These are phyloP conservation scores for Cryptococcus floricola DNA, from an alignment of 1,284 basidiomycete genomes.

Conservation along the genomic window DNA sequence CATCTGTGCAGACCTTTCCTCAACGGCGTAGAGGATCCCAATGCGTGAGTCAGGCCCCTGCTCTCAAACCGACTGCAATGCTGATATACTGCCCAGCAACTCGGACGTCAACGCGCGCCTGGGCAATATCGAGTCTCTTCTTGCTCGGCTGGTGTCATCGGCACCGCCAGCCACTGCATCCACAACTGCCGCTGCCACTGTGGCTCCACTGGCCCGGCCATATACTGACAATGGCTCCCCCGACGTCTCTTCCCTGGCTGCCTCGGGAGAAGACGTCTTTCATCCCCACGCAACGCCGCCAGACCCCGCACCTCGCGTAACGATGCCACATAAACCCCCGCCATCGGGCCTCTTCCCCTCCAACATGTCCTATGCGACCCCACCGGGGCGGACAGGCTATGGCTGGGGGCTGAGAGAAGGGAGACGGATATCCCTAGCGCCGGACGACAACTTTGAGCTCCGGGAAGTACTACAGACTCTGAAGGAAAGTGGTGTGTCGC, in stretches of 20 bases:
- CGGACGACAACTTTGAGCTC: slow-evolving; percentile 41
- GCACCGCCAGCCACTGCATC: slow-evolving; percentile 16
- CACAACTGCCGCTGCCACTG: slow-evolving; percentile 22
- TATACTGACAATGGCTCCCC: slow-evolving; percentile 29
- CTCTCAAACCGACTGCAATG: background rate
- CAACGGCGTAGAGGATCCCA: slow-evolving; percentile 50
- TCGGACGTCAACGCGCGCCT: slow-evolving; percentile 48
- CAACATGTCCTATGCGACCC: slow-evolving; percentile 29
- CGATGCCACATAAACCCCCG: slow-evolving; percentile 41
- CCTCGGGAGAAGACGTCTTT: slow-evolving; percentile 41
- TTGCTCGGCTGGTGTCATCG: slow-evolving; percentile 40
- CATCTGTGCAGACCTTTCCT: slow-evolving; percentile 51
- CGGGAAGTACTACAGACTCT: slow-evolving; percentile 45
- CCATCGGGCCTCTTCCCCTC: slow-evolving; percentile 44
- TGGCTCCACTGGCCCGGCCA: slow-evolving; percentile 31
- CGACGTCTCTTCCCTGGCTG: slow-evolving; percentile 35
- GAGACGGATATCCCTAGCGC: slow-evolving; percentile 34
- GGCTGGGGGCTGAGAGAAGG: slow-evolving; percentile 47
- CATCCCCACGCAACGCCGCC: slow-evolving; percentile 36
- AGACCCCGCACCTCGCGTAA: slow-evolving; percentile 15
- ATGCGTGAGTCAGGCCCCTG: slow-evolving; percentile 31
- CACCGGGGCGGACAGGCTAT: slow-evolving; percentile 34
- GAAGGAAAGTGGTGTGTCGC: slow-evolving; percentile 48
- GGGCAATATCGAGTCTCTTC: slow-evolving; percentile 46
- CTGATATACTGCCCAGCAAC: slow-evolving; percentile 24